phyloP scores from a whole-genome alignment of 192 early-diverging fungal genomes.

The Neocallimastix lanati region DNA sequence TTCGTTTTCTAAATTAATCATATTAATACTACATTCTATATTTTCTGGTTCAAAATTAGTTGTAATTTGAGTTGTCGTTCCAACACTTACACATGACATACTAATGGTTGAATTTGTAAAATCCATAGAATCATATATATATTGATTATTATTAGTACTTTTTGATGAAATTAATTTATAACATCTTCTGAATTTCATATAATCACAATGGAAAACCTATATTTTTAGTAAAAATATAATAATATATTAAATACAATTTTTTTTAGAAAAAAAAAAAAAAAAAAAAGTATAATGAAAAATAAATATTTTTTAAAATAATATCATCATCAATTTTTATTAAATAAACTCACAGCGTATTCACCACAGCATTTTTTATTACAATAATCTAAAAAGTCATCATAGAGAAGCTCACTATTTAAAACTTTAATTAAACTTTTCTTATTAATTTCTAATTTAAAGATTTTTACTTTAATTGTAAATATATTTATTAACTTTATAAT shows the following conservation, averaged over 20 bases:
- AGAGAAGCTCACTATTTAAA: not conserved
- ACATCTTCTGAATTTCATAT: not conserved
- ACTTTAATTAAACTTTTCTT: not conserved
- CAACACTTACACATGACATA: not conserved
- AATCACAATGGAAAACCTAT: not conserved
- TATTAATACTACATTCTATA: too few relatives aligned
- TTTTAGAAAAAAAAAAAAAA: too few relatives aligned
- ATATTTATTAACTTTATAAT: not conserved
- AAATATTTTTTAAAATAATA: too few relatives aligned
- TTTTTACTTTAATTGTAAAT: not conserved
- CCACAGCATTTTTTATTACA: not conserved
- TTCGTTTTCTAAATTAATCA: too few relatives aligned
- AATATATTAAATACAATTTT: too few relatives aligned
- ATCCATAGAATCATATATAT: not conserved
- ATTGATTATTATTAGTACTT: not conserved
- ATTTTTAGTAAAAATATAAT: not conserved
- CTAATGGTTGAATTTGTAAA: not conserved
- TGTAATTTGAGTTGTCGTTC: not conserved
- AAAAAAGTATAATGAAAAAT: too few relatives aligned
- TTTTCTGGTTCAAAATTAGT: not conserved
- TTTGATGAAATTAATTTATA: not conserved
- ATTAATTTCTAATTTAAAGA: not conserved
- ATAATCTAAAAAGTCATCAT: not conserved
- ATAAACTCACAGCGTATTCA: not conserved
- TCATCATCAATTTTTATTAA: too few relatives aligned